Conservation (phyloP, 2,329 filamentous ascomycete species). For the Fusarium liriodendri region DNA sequence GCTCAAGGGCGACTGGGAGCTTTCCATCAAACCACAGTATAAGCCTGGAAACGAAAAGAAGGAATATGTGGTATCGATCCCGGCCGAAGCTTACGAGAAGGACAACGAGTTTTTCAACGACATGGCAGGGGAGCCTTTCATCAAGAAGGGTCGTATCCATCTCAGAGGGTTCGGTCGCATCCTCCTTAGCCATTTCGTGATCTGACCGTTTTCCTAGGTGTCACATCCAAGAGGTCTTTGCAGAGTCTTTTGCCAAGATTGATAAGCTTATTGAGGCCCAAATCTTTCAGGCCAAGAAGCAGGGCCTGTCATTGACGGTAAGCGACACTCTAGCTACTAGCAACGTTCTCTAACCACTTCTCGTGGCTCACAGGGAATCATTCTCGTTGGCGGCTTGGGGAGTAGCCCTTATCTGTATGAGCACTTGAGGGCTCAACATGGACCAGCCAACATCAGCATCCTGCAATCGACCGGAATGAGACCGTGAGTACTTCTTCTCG, state of each 20-base stretch:
- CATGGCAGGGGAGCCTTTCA: not conserved
- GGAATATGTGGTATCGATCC: conserved; percentile 17
- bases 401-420: not conserved
- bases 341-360: not conserved
- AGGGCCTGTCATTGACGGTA: not conserved
- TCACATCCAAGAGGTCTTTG: not conserved
- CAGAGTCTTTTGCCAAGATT: not conserved
- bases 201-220: not conserved
- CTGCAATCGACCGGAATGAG: not conserved
- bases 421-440: not conserved
- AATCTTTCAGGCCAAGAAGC: not conserved
- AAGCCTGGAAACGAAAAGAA: conserved; percentile 4
- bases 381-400: not conserved
- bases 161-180: not conserved
- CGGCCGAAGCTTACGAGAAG: conserved; percentile 2
- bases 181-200: not conserved
- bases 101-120: not conserved
- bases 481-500: not conserved
- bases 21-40: conserved; percentile 19
- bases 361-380: not conserved
- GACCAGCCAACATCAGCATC: not conserved
- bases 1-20: conserved; percentile 17
- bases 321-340: too few relatives aligned
- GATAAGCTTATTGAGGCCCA: not conserved
- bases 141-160: not conserved